Evolutionary conservation across 2,329 filamentous ascomycete species (phyloP).

Genomic region (Claviceps sorghi): DNA sequence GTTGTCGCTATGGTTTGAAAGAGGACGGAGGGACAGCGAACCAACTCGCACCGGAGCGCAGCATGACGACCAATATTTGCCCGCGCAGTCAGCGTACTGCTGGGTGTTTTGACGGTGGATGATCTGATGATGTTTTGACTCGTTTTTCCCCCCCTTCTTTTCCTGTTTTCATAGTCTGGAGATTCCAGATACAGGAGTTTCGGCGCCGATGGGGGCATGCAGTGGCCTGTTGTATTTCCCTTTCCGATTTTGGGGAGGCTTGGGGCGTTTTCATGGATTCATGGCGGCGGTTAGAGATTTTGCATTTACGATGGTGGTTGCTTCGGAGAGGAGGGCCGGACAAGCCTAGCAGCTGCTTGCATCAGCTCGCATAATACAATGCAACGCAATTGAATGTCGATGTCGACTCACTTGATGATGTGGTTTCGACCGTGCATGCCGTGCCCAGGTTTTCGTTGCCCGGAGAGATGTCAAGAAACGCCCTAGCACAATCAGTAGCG

Average conservation of each 20-base stretch:
- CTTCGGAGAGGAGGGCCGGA: neutral
- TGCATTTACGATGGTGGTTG: neutral
- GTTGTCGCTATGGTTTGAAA: constrained; percentile 15
- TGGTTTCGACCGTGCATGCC: no score
- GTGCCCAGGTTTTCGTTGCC: no score
- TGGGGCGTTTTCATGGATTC: neutral
- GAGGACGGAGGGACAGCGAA: neutral
- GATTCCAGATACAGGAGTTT: neutral
- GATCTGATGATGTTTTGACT: neutral
- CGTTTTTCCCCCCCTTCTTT: neutral
- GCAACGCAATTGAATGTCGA: neutral
- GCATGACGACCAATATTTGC: neutral
- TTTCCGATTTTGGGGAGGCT: neutral
- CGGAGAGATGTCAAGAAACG: no score
- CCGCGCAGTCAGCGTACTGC: neutral
- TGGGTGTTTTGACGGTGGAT: neutral
- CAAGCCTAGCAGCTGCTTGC: neutral
- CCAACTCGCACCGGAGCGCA: neutral
- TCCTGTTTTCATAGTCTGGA: neutral
- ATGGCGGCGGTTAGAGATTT: neutral
- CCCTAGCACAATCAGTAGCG: no score
- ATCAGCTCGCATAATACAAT: neutral
- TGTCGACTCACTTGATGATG: neutral
- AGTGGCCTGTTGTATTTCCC: neutral
- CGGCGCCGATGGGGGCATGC: neutral